Evolutionary conservation across 495 filamentous ascomycete genomes (phyloP), one percentile per base, ranked within the genome.

Genomic region (Pseudevernia furfuracea): DNA sequence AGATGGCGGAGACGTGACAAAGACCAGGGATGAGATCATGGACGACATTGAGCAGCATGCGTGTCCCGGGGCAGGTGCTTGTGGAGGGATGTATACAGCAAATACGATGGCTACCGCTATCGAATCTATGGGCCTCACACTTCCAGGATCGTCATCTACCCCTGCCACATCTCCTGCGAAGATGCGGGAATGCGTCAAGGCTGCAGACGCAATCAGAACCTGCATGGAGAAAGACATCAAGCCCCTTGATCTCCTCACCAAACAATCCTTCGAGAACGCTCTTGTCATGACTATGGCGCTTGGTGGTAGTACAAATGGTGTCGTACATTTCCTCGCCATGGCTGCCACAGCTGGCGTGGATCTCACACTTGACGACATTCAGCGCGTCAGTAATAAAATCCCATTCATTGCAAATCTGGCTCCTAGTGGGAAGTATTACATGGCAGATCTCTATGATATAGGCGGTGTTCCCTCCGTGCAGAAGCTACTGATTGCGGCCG

Each of bases 91-190:
- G 85, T 98, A 90, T 84, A 98, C 94, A 4, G 94, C 94, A 62
- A 98, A 98, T 74, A 97, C 94, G 3, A 96, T 98, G 92, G 89
- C 91, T 8, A 95, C 92, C 0, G 92, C 92, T 19, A 91, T 98
- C 67, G 94, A 98, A 74, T 89, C 91, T 11, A 96, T 98, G 90
- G 94, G 94, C 60, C 81, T 98, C 30, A 86, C 85, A 4, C 80
- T 97, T 21, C 93, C 94, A 0, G 93, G 93, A 14, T 96, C 91
- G 2, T 96, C 91, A 0, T 93, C 90, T 1, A 96, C 87, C 61
- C 92, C 93, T 4, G 94, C 94, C 4, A 79, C 84, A 12, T 93
- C 89, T 4, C 92, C 94, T 10, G 87, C 91, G 48, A 98, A 98
- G 76, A 85, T 88, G 79, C 87, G 93, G 28, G 94, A 98, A 76